Evolutionary conservation across 352 stramenopile species (phyloP), one percentile per base, ranked within the genome.

Genomic region (Phytophthora meadii): DNA sequence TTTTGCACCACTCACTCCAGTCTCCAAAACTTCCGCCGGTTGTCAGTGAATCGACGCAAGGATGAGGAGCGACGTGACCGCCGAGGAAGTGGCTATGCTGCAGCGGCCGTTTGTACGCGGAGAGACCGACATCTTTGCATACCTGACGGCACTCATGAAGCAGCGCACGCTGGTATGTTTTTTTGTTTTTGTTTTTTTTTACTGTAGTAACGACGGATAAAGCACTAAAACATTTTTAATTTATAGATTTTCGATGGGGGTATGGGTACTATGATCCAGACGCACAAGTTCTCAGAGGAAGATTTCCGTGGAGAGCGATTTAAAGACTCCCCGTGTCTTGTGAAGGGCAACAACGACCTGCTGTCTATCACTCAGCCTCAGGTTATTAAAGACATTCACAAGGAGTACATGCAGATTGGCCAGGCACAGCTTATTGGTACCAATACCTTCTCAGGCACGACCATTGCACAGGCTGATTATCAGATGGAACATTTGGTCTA

Each of bases 251-350:
- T 98, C 67, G 97, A 99, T 74, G 97, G 97, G 67, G 97, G 93
- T 46, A 99, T 99, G 97, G 97, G 96, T 40, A 99, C 96, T 25
- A 99, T 99, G 97, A 99, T 99, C 74, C 97, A 99, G 70, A 72
- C 86, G 50, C 71, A 92, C 70, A 93, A 89, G 70, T 83, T 99
- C 36, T 84, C 94, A 27, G 97, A 99, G 65, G 94, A 97, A 51
- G 96, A 98, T 53, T 99, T 98, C 80, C 87, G 97, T 41, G 94
- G 89, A 37, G 95, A 99, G 45, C 86, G 90, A 8, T 99, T 98
- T 72, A 89, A 92, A 57, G 87, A 99, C 67, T 98, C 70, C 25
- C 36, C 40, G 37, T 92, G 90, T 64, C 89, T 97, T 40, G 94
- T 98, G 12, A 98, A 98, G 79, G 97, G 97, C 32, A 99, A 99